A percentile compares a stretch with the other conserved stretches of the same genome.
Evolutionary conservation across 768 basidiomycete species (phyloP).

Genomic region (Serpula lacrymans): DNA sequence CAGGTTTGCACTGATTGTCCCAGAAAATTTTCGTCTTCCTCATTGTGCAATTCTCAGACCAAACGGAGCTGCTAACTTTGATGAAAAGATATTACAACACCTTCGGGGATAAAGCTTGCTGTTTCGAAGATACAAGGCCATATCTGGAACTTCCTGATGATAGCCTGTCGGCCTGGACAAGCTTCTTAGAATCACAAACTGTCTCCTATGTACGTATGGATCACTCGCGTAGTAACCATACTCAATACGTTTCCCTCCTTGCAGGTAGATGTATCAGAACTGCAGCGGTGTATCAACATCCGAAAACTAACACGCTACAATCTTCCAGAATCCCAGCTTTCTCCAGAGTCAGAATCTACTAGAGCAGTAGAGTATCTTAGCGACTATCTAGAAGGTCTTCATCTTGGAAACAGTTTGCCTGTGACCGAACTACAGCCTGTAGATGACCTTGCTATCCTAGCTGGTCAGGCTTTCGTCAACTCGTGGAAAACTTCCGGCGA

Average conservation of each 20-base stretch:
- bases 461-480: conserved; percentile 63
- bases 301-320: conserved; percentile 71
- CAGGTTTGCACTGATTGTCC: conserved; percentile 33
- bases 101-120: conserved; percentile 80
- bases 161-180: conserved; percentile 47
- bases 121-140: conserved; percentile 79
- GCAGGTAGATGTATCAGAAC: conserved; percentile 49
- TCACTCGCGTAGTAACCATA: no score
- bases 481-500: conserved; percentile 57
- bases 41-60: conserved; percentile 33
- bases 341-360: conserved; percentile 51
- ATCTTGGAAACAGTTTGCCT: conserved; percentile 62
- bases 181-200: conserved; percentile 48
- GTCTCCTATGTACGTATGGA: conserved; percentile 48
- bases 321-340: conserved; percentile 46
- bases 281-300: conserved; percentile 70
- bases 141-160: conserved; percentile 53
- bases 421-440: conserved; percentile 81
- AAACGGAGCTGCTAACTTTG: conserved; percentile 39
- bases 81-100: conserved; percentile 66
- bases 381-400: conserved; percentile 65
- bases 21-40: not conserved
- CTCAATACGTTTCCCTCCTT: conserved; percentile 3
- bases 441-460: conserved; percentile 80
- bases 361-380: conserved; percentile 51